Evolutionary conservation across 495 filamentous ascomycete species (phyloP).

Genomic region (Penicillium diatomitis): DNA sequence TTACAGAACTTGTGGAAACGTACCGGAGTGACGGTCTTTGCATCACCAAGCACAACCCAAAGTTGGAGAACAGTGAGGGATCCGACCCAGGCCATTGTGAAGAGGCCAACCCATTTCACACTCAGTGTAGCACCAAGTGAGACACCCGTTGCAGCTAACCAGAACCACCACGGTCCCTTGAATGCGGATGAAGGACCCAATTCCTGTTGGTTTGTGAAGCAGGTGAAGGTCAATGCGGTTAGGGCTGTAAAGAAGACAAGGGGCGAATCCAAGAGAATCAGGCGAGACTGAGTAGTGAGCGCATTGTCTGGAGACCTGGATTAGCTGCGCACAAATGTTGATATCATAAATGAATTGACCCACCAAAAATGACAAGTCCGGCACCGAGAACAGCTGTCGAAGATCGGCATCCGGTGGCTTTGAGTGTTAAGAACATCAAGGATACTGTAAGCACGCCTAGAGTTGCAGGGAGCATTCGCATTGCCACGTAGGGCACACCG

Average conservation of each 20-base stretch:
- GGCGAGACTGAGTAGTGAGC: slow-evolving; percentile 83
- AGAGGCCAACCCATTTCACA: slow-evolving; percentile 97
- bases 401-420: slow-evolving; percentile 82
- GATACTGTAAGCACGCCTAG: slow-evolving; percentile 80
- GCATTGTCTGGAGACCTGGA: slow-evolving; percentile 65
- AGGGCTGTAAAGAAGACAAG: slow-evolving; percentile 89
- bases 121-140: slow-evolving; percentile 85
- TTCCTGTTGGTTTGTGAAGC: slow-evolving; percentile 95
- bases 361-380: slow-evolving; percentile 83
- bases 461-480: slow-evolving; percentile 87
- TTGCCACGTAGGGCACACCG: slow-evolving; percentile 91
- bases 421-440: slow-evolving; percentile 88
- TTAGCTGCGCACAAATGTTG: background rate
- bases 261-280: slow-evolving; percentile 94
- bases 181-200: slow-evolving; percentile 83
- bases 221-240: slow-evolving; percentile 82
- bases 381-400: slow-evolving; percentile 74
- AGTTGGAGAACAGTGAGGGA: slow-evolving; percentile 82
- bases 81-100: slow-evolving; percentile 98
- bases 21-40: slow-evolving; percentile 69
- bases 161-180: slow-evolving; percentile 90
- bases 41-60: slow-evolving; percentile 88
- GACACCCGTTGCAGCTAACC: slow-evolving; percentile 80
- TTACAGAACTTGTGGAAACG: slow-evolving; percentile 5
- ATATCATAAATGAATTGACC: slow-evolving; percentile 3